Conservation (phyloP, 495 filamentous ascomycete species). For the Oleoguttula mirabilis region DNA sequence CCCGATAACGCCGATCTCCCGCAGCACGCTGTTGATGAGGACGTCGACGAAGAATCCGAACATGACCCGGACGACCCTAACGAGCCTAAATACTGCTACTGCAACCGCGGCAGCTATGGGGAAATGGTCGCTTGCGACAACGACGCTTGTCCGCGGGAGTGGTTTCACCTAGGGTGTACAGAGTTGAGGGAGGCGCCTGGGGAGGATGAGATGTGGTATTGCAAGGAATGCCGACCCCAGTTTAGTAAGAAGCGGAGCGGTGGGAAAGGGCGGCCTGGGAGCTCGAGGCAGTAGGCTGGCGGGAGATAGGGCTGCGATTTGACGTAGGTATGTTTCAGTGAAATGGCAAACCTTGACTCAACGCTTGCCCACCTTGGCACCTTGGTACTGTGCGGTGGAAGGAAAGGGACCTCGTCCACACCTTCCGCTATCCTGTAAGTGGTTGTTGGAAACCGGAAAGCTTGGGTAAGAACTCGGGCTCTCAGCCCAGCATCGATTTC, state of each 20-base stretch:
- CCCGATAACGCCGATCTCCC: neutral
- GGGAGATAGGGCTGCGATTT: too few species aligned
- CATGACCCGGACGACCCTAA: constrained; percentile 64
- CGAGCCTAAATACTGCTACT: constrained; percentile 86
- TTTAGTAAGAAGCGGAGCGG: constrained; percentile 4
- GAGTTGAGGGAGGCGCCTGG: constrained; percentile 73
- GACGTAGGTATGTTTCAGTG: too few species aligned
- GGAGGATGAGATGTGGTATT: constrained; percentile 18
- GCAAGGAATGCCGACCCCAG: constrained; percentile 9
- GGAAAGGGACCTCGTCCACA: too few species aligned
- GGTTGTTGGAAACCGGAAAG: too few species aligned
- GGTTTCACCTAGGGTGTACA: constrained; percentile 93
- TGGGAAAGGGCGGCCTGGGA: neutral
- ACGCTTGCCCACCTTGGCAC: too few species aligned
- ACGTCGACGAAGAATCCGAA: constrained; percentile 41
- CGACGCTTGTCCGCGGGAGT: constrained; percentile 74
- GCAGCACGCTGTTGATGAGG: constrained; percentile 22
- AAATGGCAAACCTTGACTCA: too few species aligned
- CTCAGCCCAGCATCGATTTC: too few species aligned
- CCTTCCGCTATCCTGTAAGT: too few species aligned
- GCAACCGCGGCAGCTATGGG: constrained; percentile 83
- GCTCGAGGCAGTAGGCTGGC: neutral
- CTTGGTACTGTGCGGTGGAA: too few species aligned
- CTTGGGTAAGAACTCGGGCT: too few species aligned
- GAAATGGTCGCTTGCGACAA: constrained; percentile 98